A percentile compares a stretch with the other conserved stretches of the same genome.
These are phyloP conservation scores for Chiua virens DNA, from an alignment of 768 basidiomycete species.

Conservation along the genomic window DNA sequence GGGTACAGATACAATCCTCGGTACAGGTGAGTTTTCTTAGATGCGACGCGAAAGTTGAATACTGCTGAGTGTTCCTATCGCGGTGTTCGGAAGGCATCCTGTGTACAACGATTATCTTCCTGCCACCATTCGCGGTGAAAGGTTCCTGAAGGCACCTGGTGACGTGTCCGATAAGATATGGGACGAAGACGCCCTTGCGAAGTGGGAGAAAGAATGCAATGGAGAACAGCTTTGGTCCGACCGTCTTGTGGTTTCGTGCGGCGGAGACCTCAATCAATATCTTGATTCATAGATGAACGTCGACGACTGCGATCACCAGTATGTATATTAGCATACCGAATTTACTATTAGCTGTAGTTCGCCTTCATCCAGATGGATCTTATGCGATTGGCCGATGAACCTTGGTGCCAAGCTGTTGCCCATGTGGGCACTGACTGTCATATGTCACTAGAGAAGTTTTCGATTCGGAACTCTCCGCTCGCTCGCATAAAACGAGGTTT, in stretches of 20 bases:
- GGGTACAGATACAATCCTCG: constrained; percentile 65
- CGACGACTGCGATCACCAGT: background rate
- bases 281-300: background rate
- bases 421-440: too few species aligned
- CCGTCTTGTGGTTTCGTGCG: constrained; percentile 15
- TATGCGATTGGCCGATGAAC: too few species aligned
- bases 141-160: constrained; percentile 44
- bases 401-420: too few species aligned
- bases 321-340: constrained; percentile 1
- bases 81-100: constrained; percentile 48
- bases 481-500: too few species aligned
- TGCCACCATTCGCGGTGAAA: constrained; percentile 39
- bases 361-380: too few species aligned
- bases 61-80: background rate
- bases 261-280: background rate
- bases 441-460: too few species aligned
- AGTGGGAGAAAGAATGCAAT: constrained; percentile 58
- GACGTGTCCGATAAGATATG: constrained; percentile 50
- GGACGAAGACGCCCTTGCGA: constrained; percentile 56
- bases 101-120: constrained; percentile 67
- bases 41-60: background rate
- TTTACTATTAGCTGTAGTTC: background rate
- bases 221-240: constrained; percentile 50
- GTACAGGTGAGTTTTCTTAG: constrained; percentile 41
- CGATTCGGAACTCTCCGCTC: too few species aligned